These are phyloP conservation scores for Fraxinus floribunda DNA, from an alignment of 305 asterid genomes.

Conservation along the genomic window DNA sequence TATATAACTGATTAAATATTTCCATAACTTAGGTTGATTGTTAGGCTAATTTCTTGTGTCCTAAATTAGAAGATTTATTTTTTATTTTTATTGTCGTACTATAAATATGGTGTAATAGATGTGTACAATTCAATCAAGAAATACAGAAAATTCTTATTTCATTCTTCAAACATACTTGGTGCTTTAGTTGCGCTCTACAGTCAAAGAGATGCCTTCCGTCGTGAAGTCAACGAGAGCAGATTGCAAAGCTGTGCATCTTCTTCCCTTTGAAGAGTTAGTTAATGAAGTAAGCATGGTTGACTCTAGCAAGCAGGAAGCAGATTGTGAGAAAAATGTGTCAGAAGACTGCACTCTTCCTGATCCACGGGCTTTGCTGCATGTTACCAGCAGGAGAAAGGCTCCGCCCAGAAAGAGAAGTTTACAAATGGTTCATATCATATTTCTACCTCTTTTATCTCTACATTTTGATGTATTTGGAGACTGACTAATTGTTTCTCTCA, in stretches of 20 bases:
- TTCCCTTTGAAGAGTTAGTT: conserved; percentile 69
- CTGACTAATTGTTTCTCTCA: conserved; percentile 27
- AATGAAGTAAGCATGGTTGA: conserved; percentile 41
- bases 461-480: conserved; percentile 11
- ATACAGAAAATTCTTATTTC: background rate
- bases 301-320: conserved; percentile 42
- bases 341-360: conserved; percentile 61
- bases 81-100: too few relatives aligned
- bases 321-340: conserved; percentile 28
- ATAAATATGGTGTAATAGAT: too few relatives aligned
- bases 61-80: too few relatives aligned
- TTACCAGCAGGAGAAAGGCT: conserved; percentile 81
- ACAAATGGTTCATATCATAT: conserved; percentile 49
- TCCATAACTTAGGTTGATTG: background rate
- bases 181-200: conserved; percentile 49
- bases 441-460: conserved; percentile 11
- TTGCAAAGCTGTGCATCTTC: conserved; percentile 45
- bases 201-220: conserved; percentile 48
- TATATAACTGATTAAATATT: too few relatives aligned
- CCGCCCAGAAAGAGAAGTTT: conserved; percentile 60
- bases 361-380: conserved; percentile 69
- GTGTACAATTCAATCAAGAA: background rate
- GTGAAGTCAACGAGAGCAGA: conserved; percentile 45
- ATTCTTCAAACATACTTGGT: conserved; percentile 25
- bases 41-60: too few relatives aligned